Base-by-base conservation (phyloP, 352 stramenopile genomes). In the Phytopythium vexans region DNA sequence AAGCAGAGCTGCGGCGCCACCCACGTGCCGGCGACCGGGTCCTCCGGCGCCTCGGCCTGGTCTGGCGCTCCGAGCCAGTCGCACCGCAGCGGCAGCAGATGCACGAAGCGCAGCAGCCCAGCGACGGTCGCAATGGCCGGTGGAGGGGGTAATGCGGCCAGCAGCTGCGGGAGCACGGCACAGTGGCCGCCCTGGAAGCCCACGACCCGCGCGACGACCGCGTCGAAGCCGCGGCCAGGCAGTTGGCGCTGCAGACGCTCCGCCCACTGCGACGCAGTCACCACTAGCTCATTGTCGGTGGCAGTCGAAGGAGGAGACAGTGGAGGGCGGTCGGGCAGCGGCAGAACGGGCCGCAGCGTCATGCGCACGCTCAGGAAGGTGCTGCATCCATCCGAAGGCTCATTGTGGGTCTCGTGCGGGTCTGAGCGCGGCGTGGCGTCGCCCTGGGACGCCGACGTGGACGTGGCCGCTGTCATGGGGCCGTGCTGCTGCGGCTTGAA, bases 1-100 rank as follows among this genome's bases (percentile, higher is more conserved):
- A 98, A 62, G 35, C 97, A 91, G 54, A 98, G 82, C 42, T 97
- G 88, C 7, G 82, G 91, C 15, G 89, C 93, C 39, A 78, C 88
- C 86, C 89, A 97, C 27, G 97, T 77, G 56, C 97, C 86, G 15
- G 84, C 74, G 39, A 83, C 68, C 15, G 72, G 74, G 27, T 55
- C 52, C 54, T 88, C 77, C 43, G 96, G 91, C 37, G 88, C 68
- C 34, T 27, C 21, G 21, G 21, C 21, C 21, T 27, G 21, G 21
- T 27, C 21, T 27, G 21, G 21, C 21, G 21, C 21, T 27, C 21
- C 21, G 21, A 96, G 69, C 84, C 88, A 97, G 55, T 97, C 87
- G 45, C 96, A 70, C 1, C 97, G 64, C 42, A 97, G 97, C 12
- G 94, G 91, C 16, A 98, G 82, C 39, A 98, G 67, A 10, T 76